Evolutionary conservation across 352 stramenopile genomes (phyloP), one percentile per base, ranked within the genome.

Genomic region (Phytopythium delawarense): DNA sequence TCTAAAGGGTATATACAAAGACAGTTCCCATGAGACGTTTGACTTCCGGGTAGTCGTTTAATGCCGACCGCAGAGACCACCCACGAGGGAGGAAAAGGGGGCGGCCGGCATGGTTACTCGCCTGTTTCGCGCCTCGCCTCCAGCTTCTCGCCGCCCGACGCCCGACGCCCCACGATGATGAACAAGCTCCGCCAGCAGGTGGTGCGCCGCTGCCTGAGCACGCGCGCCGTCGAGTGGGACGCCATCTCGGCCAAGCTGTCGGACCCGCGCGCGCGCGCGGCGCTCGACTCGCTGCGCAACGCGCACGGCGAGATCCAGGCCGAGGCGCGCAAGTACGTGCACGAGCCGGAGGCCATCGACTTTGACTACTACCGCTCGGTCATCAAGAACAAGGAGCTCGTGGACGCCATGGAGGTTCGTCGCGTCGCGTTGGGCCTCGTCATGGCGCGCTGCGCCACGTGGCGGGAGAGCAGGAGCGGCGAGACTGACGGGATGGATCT

Each of bases 371-470:
- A 94, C 75, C 84, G 82, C 68, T 88, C 80, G 62, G 69, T 94
- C 48, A 83, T 91, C 69, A 92, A 92, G 80, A 92, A 94, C 81
- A 94, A 94, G 78, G 83, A 92, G 50, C 79, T 94, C 42, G 85
- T 94, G 57, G 81, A 94, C 67, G 81, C 78, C 42, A 79, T 94
- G 64, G 85, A 93, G 76, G 39, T 45, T 9, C 39, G 39, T 45
- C 0, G 39, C 16, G 35, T 15, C 12, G 35, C 1, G 9, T 40
- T 40, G 8, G 28, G 28, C 9, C 35, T 40, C 9, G 35, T 40
- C 35, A 32, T 3, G 28, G 28, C 28, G 28, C 28, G 4, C 28
- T 32, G 5, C 28, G 28, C 28, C 28, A 32, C 28, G 28, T 32
- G 4, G 28, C 5, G 28, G 28, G 28, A 32, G 28, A 32, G 28